Conservation (phyloP, 2,329 filamentous ascomycete species). For the Trichophaea hybrida region DNA sequence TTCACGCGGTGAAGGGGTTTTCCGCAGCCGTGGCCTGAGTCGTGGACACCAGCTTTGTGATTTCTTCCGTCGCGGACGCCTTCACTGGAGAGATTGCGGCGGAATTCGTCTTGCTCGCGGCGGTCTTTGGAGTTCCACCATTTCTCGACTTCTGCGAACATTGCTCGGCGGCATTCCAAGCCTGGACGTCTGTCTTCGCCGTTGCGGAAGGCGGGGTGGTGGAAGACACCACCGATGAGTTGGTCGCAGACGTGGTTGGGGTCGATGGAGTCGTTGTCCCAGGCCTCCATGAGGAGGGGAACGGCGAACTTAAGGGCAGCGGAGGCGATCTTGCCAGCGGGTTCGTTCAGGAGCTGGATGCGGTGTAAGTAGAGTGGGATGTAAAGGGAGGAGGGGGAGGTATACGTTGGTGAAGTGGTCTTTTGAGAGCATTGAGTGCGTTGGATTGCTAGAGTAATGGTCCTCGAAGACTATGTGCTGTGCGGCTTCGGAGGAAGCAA, state of each 20-base stretch:
- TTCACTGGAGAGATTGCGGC: slow-evolving; percentile 58
- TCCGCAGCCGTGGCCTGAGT: slow-evolving; percentile 73
- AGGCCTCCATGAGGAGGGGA: slow-evolving; percentile 74
- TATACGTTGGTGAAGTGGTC: slow-evolving; percentile 70
- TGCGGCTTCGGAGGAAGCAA: slow-evolving; percentile 58
- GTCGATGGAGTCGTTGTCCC: slow-evolving; percentile 63
- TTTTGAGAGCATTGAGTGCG: slow-evolving; percentile 90
- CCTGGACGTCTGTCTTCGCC: slow-evolving; percentile 50
- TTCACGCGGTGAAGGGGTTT: slow-evolving; percentile 51
- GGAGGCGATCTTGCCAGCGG: slow-evolving; percentile 68
- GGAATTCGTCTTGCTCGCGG: slow-evolving; percentile 50
- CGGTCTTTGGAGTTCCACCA: slow-evolving; percentile 66
- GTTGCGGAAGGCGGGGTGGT: slow-evolving; percentile 68
- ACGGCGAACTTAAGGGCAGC: slow-evolving; percentile 71
- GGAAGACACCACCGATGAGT: slow-evolving; percentile 64
- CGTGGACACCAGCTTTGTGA: slow-evolving; percentile 71
- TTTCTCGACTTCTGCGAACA: slow-evolving; percentile 65
- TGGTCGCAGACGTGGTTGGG: slow-evolving; percentile 55
- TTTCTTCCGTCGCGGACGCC: slow-evolving; percentile 67
- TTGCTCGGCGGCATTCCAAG: slow-evolving; percentile 54
- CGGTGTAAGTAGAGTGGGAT: not conserved
- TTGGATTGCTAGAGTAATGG: slow-evolving; percentile 62
- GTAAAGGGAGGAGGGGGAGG: slow-evolving; percentile 25
- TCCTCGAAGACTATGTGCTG: slow-evolving; percentile 83
- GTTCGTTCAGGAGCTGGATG: slow-evolving; percentile 55